Evolutionary conservation across 106 monocot genomes (phyloP), one percentile per base, ranked within the genome.

Genomic region (Posidonia australis): DNA sequence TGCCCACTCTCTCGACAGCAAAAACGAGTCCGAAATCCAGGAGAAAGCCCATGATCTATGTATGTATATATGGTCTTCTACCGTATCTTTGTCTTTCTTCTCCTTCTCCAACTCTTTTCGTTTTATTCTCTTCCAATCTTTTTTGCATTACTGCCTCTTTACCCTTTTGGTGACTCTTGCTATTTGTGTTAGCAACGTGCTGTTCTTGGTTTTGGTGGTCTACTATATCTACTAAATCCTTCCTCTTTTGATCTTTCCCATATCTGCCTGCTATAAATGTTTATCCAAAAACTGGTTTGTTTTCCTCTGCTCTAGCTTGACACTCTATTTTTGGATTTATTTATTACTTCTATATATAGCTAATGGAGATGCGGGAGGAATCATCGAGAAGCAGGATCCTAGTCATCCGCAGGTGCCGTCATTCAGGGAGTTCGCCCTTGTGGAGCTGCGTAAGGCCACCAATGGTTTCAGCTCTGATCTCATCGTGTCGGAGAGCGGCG

Each of bases 401-500:
- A 63, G 19, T 47, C 24, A 30, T 54, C 48, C n/a, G 28, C 77
- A 74, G 45, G 96, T 82, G 54, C 96, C 87, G 69, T 86, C 69
- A 28, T 96, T 96, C 65, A 84, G 69, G 72, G 96, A 90, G 82
- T 96, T 80, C 74, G 72, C 65, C 3, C 72, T 96, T 22, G 78
- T 82, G 55, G 96, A 90, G 82, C 90, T 96, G 43, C 73, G 87
- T 23, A 78, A 78, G 32, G 90, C 96, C 53, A 87, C 96, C 13
- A 90, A 87, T 62, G 90, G 86, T 19, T 96, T 96, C 76, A 85
- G 84, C 65, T 41, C 80, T 49, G 84, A 90, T 28, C 74, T 96
- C 54, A 90, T 96, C 62, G 96, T 90, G 0, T 96, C 96, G 16
- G 96, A 90, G 82, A 87, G 96, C 59, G 90, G 96, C 18, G 96